Evolutionary conservation across 2,329 filamentous ascomycete species (phyloP), one percentile per base, ranked within the genome.

Genomic region (Fusarium pseudonygamai): DNA sequence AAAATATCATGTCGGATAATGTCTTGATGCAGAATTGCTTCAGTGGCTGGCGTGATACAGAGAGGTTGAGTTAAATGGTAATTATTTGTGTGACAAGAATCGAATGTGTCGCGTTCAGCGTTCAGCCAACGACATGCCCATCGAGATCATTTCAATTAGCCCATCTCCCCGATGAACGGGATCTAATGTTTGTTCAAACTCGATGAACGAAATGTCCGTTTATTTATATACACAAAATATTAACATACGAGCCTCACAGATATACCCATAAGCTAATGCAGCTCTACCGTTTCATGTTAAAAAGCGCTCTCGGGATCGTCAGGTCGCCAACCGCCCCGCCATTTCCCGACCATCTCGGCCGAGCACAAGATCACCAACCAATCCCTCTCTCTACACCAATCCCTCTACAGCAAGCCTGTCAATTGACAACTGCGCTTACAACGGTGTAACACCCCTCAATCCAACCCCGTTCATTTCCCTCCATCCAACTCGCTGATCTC

Each of bases 161-260:
- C 7, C 15, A 8, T 36, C 34, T 36, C 15, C 15, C 2, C 10
- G n/a, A 18, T 26, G 10, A 43, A 26, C 15, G 4, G 4, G 42
- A 43, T 12, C 7, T 12, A 1, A 1, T 8, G 10, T 7, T 3
- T 26, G 0, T 5, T 13, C 7, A 13, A 12, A 4, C 4, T 26
- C 5, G 3, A 18, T 7, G 3, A 7, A 16, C 4, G 7, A 4
- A 0, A 24, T 7, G 4, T 14, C 15, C 4, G 5, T 18, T 16
- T 5, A 2, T 24, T 14, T 34, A 8, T 5, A 9, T 49, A 9
- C 8, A 49, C 5, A 32, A 0, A n/a, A 16, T 49, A 16, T 30
- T 3, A 10, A 10, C 28, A 18, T 47, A 30, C 26, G 20, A 47
- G 45, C 26, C 10, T 28, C 26, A 30, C 45, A 47, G 42, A 43